Conservation (phyloP, 768 basidiomycete species). For the Sistotremastrum suecicum region DNA sequence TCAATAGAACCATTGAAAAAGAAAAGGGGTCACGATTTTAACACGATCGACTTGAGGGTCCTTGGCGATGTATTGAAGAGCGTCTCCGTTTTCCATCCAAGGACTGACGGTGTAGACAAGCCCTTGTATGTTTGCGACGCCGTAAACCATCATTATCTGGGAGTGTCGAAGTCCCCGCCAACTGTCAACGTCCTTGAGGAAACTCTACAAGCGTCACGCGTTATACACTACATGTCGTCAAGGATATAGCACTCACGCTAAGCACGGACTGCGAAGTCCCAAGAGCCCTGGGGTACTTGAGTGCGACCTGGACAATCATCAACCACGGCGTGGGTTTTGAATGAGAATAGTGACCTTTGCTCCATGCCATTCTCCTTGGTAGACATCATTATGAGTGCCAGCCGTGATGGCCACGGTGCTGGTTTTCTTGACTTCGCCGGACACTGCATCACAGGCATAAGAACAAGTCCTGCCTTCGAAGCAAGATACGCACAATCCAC, state of each 20-base stretch:
- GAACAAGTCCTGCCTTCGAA: neutral
- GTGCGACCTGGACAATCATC: conserved; percentile 20
- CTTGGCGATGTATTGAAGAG: conserved; percentile 20
- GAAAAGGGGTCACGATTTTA: conserved; percentile 15
- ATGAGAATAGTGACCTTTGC: conserved; percentile 15
- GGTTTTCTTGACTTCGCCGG: conserved; percentile 25
- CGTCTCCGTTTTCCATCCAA: conserved; percentile 31
- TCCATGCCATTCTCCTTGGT: conserved; percentile 27
- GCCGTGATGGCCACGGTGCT: conserved; percentile 17
- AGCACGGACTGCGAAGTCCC: conserved; percentile 21
- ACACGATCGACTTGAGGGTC: conserved; percentile 21
- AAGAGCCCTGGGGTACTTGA: conserved; percentile 23
- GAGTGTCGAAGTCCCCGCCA: conserved; percentile 28
- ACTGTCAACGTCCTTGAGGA: conserved; percentile 27
- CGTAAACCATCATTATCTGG: conserved; percentile 24
- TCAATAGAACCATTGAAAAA: conserved; percentile 2
- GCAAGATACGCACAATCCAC: conserved; percentile 22
- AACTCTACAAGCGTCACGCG: conserved; percentile 17
- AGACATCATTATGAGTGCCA: conserved; percentile 28
- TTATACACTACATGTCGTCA: neutral
- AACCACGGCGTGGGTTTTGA: neutral
- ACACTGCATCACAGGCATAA: conserved; percentile 17
- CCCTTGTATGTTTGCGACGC: conserved; percentile 21
- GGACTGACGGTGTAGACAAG: conserved; percentile 26
- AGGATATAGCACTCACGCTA: conserved; percentile 13